Base-by-base conservation (phyloP, 441 rosid genomes). In the Mallotus japonicus region DNA sequence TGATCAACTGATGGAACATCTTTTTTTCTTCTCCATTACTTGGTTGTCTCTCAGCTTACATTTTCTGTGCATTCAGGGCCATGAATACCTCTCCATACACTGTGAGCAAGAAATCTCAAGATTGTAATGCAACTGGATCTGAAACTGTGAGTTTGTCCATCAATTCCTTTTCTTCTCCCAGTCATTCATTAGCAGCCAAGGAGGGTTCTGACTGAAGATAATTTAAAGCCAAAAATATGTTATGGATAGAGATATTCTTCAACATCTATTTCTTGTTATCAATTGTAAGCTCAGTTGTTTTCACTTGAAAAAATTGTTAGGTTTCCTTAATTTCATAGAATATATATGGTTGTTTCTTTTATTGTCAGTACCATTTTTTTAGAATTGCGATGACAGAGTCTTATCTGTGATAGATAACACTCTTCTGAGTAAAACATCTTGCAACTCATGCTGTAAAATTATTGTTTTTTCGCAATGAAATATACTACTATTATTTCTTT, bases 21-120 rank as follows among this genome's bases (percentile, higher is more conserved):
- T 9, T 44, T 44, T 44, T 44, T 7, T 44, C 11, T 44, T 44
- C 7, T 14, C 55, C 17, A 11, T 51, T 6, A 6, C 10, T 19
- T 17, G 10, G 22, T 8, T 17, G 10, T 40, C 53, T 55, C 56
- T 62, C n/a, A 42, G 11, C 12, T 77, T 44, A 69, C 63, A 3
- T 71, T n/a, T 74, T 70, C 17, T 77, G 57, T 65, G 24, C 13
- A 63, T 50, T 68, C 82, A 92, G 97, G 87, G 78, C 81, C 4
- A 71, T 71, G 83, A 86, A 73, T 73, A 76, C 89, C n/a, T 79
- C 85, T 40, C 98, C 98, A 15, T 92, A 92, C 72, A 71, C 59
- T 56, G 67, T 60, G 12, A 28, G 54, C 79, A 85, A 84, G 85
- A 82, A 80, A 71, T 78, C 85, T 70, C 64, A 72, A 8, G 90